Evolutionary conservation across 2,329 filamentous ascomycete genomes (phyloP), one percentile per base, ranked within the genome.

Genomic region (Ramularia endophylla): DNA sequence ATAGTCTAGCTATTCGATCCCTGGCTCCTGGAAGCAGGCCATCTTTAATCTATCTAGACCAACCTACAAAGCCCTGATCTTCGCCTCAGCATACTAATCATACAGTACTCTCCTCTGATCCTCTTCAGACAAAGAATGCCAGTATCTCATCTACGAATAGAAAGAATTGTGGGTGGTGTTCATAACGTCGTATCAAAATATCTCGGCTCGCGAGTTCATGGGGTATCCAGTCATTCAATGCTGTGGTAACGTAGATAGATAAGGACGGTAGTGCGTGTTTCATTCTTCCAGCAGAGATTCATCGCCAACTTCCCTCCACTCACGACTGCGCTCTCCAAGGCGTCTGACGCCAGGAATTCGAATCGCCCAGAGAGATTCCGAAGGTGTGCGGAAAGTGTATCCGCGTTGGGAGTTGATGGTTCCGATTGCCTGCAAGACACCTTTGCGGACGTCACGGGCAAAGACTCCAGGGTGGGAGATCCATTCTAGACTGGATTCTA

Each of bases 401-500:
- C 85, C 89, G 34, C 92, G 78, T 66, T 98, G 92, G 5, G 86
- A 94, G 58, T 86, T 92, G 55, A 98, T 95, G 47, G 97, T 89
- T 5, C 92, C 90, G 52, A 98, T 97, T 12, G 89, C 87, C 64
- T 98, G 92, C 17, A 98, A 73, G 2, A 98, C 89, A 4, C 90
- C 87, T 70, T 98, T 98, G 57, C 92, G 82, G 43, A 86, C 92
- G 62, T 98, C 92, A 27, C 92, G 81, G 7, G 85, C 83, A 61
- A 98, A 98, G 2, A 97, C 87, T 2, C 89, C 89, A 1, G 92
- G 92, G 59, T 98, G 92, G 60, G 85, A 88, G 65, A 98, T 97
- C 92, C 92, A 98, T 66, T 98, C 92, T 12, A 98, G 71, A 37
- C 85, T 87, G 25, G 85, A 79, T 62, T 95, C 87, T 25, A 98